Evolutionary conservation across 2,329 filamentous ascomycete species (phyloP).

Genomic region (Hirsutella minnesotensis): DNA sequence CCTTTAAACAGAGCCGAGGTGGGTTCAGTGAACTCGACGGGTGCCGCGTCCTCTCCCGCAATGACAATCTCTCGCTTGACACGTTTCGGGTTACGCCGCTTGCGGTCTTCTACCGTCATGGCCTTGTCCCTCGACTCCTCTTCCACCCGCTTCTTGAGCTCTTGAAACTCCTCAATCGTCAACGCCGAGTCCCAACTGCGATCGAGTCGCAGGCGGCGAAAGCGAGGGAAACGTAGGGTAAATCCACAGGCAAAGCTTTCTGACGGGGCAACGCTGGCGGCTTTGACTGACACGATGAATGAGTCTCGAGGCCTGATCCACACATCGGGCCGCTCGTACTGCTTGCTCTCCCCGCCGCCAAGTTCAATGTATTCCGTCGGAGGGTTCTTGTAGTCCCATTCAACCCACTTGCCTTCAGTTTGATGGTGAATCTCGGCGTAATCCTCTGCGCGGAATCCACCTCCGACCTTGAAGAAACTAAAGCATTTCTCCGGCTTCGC

Average conservation of each 20-base stretch:
- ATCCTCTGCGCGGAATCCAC: conserved; percentile 75
- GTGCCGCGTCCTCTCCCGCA: conserved; percentile 48
- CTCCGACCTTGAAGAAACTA: conserved; percentile 98
- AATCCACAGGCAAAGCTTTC: conserved; percentile 66
- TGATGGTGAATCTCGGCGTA: conserved; percentile 72
- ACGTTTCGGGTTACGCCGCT: conserved; percentile 39
- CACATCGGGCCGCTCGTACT: conserved; percentile 72
- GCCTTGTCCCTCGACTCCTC: conserved; percentile 60
- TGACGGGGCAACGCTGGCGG: conserved; percentile 61
- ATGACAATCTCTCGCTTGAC: conserved; percentile 61
- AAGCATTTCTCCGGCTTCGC: conserved; percentile 63
- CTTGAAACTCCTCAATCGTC: conserved; percentile 64
- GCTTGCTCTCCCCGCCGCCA: conserved; percentile 57
- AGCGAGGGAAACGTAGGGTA: conserved; percentile 84
- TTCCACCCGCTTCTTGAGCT: conserved; percentile 57
- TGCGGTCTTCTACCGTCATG: conserved; percentile 65
- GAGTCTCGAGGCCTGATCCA: conserved; percentile 91
- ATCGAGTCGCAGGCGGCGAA: conserved; percentile 71
- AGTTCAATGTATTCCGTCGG: conserved; percentile 72
- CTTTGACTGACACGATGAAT: conserved; percentile 79
- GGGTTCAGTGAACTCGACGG: conserved; percentile 38
- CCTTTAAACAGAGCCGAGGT: conserved; percentile 60
- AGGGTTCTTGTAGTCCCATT: conserved; percentile 69
- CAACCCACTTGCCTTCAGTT: conserved; percentile 84
- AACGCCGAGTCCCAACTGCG: conserved; percentile 74